Base-by-base conservation (phyloP, 176 grass and related monocot species). In the Eragrostis nindensis region DNA sequence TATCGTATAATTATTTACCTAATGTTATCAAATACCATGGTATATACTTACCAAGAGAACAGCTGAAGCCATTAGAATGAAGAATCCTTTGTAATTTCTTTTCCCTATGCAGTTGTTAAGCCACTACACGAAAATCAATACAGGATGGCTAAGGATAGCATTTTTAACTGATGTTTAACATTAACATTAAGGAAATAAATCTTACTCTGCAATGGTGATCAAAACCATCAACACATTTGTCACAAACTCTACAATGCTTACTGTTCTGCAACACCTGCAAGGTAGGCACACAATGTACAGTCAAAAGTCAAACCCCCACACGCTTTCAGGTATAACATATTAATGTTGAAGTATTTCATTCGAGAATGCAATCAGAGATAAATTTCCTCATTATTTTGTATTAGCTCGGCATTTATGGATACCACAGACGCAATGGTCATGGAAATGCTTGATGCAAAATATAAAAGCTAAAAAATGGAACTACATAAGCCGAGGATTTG, bases 171-270 rank as follows among this genome's bases (percentile, higher is more conserved):
- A 71, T 45, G 7, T 75, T 39, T 15, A 30, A 21, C 38, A 74
- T 39, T 11, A 78, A 22, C 75, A 69, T 45, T 32, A 40, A 36
- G 32, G 32, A 52, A n/a, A 63, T 44, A 84, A 41, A 48, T 40
- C 53, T 53, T 89, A 94, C 92, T 71, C 92, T 91, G 73, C 92
- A 94, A 53, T 94, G 92, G 67, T 94, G 92, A 89, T 94, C 92
- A 66, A 94, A 94, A 13, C 92, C 86, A 79, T 94, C 92, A 39
- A 94, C 80, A 85, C 92, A 94, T 72, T 91, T 94, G 61, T 94
- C 92, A 56, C 92, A 94, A 63, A 91, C 89, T 82, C 92, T 94
- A 45, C 92, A 94, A 40, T 94, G 92, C 66, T 94, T 94, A 89
- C 92, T 94, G 43, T 91, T 88, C 62, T 89, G 90, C 78, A 91